Conservation (phyloP, 2,329 filamentous ascomycete species). For the Nectriaceae sp. region DNA sequence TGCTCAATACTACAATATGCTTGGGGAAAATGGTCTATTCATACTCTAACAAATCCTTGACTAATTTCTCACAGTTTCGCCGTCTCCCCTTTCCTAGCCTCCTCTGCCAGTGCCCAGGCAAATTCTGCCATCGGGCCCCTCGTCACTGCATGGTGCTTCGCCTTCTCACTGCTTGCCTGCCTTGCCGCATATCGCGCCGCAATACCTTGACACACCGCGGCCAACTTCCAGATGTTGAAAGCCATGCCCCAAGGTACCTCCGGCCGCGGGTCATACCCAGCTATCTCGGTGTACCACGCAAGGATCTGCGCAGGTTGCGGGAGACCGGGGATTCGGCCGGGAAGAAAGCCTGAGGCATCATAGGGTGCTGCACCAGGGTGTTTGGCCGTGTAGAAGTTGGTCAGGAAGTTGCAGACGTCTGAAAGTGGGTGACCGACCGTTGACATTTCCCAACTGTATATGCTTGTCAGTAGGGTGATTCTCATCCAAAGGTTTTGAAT, state of each 20-base stretch:
- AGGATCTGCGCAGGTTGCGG: constrained; percentile 44
- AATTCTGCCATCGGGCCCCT: constrained; percentile 74
- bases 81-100: constrained; percentile 29
- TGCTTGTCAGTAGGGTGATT: neutral
- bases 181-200: constrained; percentile 81
- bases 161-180: constrained; percentile 87
- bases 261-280: constrained; percentile 69
- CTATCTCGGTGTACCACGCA: constrained; percentile 46
- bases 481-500: neutral
- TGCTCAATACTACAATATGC: no score
- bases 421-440: constrained; percentile 95
- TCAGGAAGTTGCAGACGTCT: constrained; percentile 78
- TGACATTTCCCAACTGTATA: constrained; percentile 86
- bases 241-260: constrained; percentile 64
- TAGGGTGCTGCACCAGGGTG: constrained; percentile 21
- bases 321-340: constrained; percentile 66
- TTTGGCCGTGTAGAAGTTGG: constrained; percentile 41
- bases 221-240: constrained; percentile 62
- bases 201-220: constrained; percentile 80
- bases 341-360: constrained; percentile 56
- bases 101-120: constrained; percentile 73
- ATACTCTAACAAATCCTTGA: no score
- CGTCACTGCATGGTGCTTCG: constrained; percentile 68
- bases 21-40: no score
- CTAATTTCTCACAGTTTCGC: constrained; percentile 31